phyloP scores from a whole-genome alignment of 2,329 filamentous ascomycete genomes.

The Parastagonospora nodorum region DNA sequence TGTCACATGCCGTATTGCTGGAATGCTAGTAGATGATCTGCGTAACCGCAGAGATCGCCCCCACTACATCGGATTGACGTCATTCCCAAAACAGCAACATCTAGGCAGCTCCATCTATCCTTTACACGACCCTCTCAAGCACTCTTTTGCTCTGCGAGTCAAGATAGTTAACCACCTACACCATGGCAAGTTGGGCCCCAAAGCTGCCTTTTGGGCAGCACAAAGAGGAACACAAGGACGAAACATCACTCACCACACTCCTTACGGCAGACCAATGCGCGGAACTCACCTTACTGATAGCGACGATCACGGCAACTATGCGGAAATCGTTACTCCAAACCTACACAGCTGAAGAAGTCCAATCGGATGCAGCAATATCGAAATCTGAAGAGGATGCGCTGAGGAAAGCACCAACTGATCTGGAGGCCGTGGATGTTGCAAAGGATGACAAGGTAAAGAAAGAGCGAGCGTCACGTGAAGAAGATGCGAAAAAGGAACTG shows the following conservation, averaged over 20 bases:
- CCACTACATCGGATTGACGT: slow-evolving; percentile 22
- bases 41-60: slow-evolving; percentile 4
- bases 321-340: slow-evolving; percentile 50
- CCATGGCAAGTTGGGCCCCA: slow-evolving; percentile 37
- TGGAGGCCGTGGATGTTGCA: slow-evolving; percentile 29
- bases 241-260: slow-evolving; percentile 51
- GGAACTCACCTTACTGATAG: slow-evolving; percentile 55
- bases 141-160: neutral
- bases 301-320: slow-evolving; percentile 55
- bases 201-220: slow-evolving; percentile 43
- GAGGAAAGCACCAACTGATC: slow-evolving; percentile 27
- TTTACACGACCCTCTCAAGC: neutral
- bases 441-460: slow-evolving; percentile 41
- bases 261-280: slow-evolving; percentile 52
- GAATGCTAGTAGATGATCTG: slow-evolving; percentile 1
- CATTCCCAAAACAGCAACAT: slow-evolving; percentile 17
- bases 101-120: neutral
- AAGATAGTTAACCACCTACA: neutral
- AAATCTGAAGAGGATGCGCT: slow-evolving; percentile 32
- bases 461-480: slow-evolving; percentile 34
- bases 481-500: slow-evolving; percentile 54
- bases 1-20: neutral
- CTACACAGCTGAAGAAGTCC: slow-evolving; percentile 44
- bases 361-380: slow-evolving; percentile 12
- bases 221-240: slow-evolving; percentile 35